Base-by-base conservation (phyloP, 495 filamentous ascomycete genomes). In the Talaromyces proteolyticus region DNA sequence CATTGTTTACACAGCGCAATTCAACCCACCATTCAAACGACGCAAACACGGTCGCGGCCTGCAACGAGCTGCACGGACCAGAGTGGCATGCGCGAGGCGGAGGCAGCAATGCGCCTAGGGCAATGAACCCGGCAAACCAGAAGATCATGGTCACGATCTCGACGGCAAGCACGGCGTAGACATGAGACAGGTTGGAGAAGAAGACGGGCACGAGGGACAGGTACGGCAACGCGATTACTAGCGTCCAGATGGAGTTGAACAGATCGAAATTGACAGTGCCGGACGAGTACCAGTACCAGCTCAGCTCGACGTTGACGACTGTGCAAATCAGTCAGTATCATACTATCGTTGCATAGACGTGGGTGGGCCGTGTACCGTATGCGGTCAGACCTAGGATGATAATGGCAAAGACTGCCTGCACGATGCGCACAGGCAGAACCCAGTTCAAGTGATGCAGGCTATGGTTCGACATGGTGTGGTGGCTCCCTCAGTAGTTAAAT, bases 61-160 rank as follows among this genome's bases (percentile, higher is more conserved):
- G 74, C 22, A 76, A 63, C 3, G 70, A 65, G 11, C 53, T 57
- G 52, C 82, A 85, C 8, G 67, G 63, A 26, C 63, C 64, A 4
- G 68, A 71, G 8, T 59, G 59, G 49, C 81, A 86, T 38, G 59
- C 54, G 1, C 42, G 44, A 4, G 78, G 50, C 4, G 75, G 60
- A 16, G 73, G 76, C 40, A 87, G 62, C 50, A 74, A 71, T 3
- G 80, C 82, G 2, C 82, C 87, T 2, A 89, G 58, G 0, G 87
- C 87, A 60, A 94, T 82, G 52, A 86, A 86, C 21, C 88, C 88
- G 0, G 84, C 82, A 61, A 95, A 90, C 90, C 90, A 94, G 73
- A 92, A 91, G 34, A 91, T 75, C 73, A 81, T 84, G n/a, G 88
- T 91, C 11, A 92, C 42, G 40, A 68, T 67, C 53, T 91, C 86